Conservation (phyloP, 305 asterid genomes). For the Lippia alba region DNA sequence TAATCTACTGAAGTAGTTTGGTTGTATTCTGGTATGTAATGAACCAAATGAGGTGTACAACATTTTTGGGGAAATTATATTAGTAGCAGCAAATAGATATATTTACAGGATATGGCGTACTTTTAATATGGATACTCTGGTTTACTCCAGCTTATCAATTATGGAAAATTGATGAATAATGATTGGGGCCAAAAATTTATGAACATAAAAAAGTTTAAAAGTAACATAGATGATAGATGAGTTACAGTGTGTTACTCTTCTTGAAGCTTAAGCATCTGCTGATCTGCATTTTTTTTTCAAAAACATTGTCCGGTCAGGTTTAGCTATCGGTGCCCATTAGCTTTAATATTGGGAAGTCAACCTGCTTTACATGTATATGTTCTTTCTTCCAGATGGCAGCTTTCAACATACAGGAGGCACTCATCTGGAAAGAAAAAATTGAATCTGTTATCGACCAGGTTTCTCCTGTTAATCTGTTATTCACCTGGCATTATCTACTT, state of each 20-base stretch:
- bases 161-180: constrained; percentile 23
- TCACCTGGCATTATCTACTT: constrained; percentile 26
- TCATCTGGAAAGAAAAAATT: constrained; percentile 75
- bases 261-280: constrained; percentile 18
- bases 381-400: constrained; percentile 88
- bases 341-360: constrained; percentile 23
- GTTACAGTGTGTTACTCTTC: neutral
- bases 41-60: constrained; percentile 3
- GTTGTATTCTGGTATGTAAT: constrained; percentile 12
- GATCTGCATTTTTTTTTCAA: constrained; percentile 4
- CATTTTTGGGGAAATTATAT: constrained; percentile 12
- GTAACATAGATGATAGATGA: constrained; percentile 11
- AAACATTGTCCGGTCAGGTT: constrained; percentile 21
- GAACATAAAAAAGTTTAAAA: constrained; percentile 30
- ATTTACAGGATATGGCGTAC: constrained; percentile 19
- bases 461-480: constrained; percentile 25
- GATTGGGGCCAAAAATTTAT: constrained; percentile 19
- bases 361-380: constrained; percentile 30
- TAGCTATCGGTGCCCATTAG: constrained; percentile 18
- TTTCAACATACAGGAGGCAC: constrained; percentile 97
- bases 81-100: constrained; percentile 1
- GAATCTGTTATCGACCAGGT: constrained; percentile 99
- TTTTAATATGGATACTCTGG: constrained; percentile 9
- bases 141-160: constrained; percentile 31
- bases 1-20: constrained; percentile 19